Evolutionary conservation across 208 protist genomes (phyloP).

Genomic region (Acanthamoeba healyi): DNA sequence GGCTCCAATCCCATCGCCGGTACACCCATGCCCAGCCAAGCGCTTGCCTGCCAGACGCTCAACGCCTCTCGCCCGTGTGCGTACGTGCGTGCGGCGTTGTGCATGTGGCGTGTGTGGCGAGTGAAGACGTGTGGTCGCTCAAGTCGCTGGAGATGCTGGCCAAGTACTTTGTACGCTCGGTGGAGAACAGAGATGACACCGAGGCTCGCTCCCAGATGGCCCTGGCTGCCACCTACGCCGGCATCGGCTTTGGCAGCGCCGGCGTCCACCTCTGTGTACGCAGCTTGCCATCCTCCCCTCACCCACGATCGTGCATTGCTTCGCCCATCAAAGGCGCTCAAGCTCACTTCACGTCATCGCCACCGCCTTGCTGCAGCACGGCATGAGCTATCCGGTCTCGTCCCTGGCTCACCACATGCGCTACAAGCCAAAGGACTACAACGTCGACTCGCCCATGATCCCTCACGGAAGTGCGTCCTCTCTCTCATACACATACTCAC

Average conservation of each 20-base stretch:
- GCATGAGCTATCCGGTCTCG: constrained; percentile 83
- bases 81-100: neutral
- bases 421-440: constrained; percentile 55
- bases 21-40: neutral
- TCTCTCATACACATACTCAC: neutral
- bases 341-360: neutral
- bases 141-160: constrained; percentile 77
- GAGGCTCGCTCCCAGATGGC: constrained; percentile 76
- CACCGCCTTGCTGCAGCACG: constrained; percentile 46
- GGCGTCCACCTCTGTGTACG: constrained; percentile 79
- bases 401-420: constrained; percentile 23
- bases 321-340: too few species aligned
- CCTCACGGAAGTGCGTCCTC: constrained; percentile 78
- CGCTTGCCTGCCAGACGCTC: too few species aligned
- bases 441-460: constrained; percentile 76
- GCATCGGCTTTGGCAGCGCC: constrained; percentile 84
- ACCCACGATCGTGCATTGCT: neutral
- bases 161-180: constrained; percentile 75
- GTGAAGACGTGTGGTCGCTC: constrained; percentile 79
- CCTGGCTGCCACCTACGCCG: constrained; percentile 78
- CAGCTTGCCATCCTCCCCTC: neutral
- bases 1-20: constrained; percentile 75
- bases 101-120: neutral
- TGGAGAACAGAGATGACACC: constrained; percentile 74
- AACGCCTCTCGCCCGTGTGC: neutral